Percentiles rank a stretch among this genome's conserved stretches.
Evolutionary conservation across 495 filamentous ascomycete genomes (phyloP).

Genomic region (Neurospora sp.): DNA sequence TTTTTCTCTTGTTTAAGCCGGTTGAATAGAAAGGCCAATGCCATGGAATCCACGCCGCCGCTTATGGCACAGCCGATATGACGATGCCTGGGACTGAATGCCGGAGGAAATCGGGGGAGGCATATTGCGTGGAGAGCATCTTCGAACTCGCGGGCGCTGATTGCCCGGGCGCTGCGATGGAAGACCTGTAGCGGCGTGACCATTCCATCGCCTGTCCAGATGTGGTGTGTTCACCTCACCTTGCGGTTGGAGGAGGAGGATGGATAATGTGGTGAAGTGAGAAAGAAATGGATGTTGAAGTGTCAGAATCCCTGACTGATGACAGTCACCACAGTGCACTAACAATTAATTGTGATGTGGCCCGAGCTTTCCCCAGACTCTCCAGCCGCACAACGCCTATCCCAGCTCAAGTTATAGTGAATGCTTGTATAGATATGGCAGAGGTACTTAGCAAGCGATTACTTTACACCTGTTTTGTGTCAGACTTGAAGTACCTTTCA

Average conservation of each 20-base stretch:
- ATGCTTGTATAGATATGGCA: not conserved
- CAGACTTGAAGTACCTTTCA: not conserved
- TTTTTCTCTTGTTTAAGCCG: slow-evolving; percentile 15
- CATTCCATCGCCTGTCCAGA: slow-evolving; percentile 31
- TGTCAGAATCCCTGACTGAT: not conserved
- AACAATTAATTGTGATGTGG: not conserved
- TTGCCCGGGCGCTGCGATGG: slow-evolving; percentile 34
- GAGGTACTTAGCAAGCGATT: not conserved
- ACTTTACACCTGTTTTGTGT: rapidly evolving
- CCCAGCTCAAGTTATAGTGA: not conserved
- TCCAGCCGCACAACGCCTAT: not conserved
- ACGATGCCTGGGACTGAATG: slow-evolving; percentile 14
- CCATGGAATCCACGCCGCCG: slow-evolving; percentile 95
- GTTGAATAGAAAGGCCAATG: slow-evolving; percentile 64
- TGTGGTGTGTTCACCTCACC: not conserved
- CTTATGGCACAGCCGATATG: slow-evolving; percentile 56
- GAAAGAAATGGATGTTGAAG: not conserved
- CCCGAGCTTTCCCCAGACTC: not conserved
- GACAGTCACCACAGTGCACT: not conserved
- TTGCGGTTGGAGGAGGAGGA: not conserved
- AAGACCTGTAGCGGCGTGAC: slow-evolving; percentile 28
- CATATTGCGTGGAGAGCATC: slow-evolving; percentile 43
- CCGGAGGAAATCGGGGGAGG: slow-evolving; percentile 28
- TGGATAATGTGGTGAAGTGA: not conserved
- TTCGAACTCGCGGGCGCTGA: slow-evolving; percentile 42